Base-by-base conservation (phyloP, 2,329 filamentous ascomycete species). In the Colletotrichum phormii region DNA sequence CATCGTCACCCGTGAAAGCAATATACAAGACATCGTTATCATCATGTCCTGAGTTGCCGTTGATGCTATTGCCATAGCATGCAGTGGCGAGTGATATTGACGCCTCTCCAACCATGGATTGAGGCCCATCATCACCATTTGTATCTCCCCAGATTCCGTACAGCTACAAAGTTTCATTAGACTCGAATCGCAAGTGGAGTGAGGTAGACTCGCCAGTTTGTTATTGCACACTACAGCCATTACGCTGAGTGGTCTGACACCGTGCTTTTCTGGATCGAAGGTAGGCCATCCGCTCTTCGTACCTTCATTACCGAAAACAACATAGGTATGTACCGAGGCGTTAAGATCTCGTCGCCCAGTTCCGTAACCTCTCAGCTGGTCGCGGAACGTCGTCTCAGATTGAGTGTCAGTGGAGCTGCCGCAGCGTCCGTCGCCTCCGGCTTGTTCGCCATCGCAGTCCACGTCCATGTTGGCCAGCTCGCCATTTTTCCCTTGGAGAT, bases 131-230 rank as follows among this genome's bases (percentile, higher is more conserved):
- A 60, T 85, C 87, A 55, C 89, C 90, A 73, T 92, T 91, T 42
- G 86, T 87, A 74, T 92, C 89, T 24, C 89, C 90, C 89, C 89
- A 92, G 62, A 91, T 81, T 12, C 88, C 89, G 76, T 91, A 91
- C 74, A 86, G 82, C 85, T 88, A 62, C 0, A 51, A 12, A 12
- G 1, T 24, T 13, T 57, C 35, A 67, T 53, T 2, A 24, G 51
- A 62, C 31, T 7, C 26, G 35, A 12, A n/a, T 26, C 12, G 35
- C 2, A 51, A 11, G 13, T 0, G 15, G 2, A 49, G 12, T 8
- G 22, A 4, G 1, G 3, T 5, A 6, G n/a, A 65, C 61, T 35
- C 75, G 82, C 82, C 77, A 87, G 76, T 74, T 85, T 80, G 29
- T 82, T 78, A 53, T 81, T 82, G 76, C 87, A 89, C 15, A 88